phyloP scores from a whole-genome alignment of 495 filamentous ascomycete genomes.

The Viridothelium virens region DNA sequence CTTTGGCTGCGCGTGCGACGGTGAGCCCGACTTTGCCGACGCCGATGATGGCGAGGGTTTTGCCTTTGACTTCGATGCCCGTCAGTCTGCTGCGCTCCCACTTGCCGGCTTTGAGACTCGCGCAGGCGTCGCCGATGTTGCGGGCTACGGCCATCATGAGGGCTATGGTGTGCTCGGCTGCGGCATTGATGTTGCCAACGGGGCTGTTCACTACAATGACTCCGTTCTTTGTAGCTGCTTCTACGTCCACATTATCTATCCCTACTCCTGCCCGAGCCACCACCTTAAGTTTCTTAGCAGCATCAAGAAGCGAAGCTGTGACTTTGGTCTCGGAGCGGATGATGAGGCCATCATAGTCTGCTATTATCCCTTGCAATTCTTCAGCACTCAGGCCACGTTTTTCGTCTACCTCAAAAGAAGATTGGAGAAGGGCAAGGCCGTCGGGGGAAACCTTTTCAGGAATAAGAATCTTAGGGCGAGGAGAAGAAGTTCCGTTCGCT shows the following conservation, averaged over 20 bases:
- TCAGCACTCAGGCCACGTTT: conserved; percentile 47
- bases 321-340: conserved; percentile 68
- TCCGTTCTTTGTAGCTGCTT: conserved; percentile 54
- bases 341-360: conserved; percentile 58
- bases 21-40: conserved; percentile 66
- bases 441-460: conserved; percentile 68
- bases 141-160: conserved; percentile 58
- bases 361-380: conserved; percentile 52
- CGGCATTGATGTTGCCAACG: conserved; percentile 60
- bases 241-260: conserved; percentile 68
- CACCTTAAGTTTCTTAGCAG: conserved; percentile 54
- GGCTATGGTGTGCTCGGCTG: conserved; percentile 56
- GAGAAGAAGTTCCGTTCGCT: conserved; percentile 23
- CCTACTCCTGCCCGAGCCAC: conserved; percentile 69
- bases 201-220: conserved; percentile 67
- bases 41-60: conserved; percentile 59
- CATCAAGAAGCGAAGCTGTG: conserved; percentile 49
- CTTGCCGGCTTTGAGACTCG: conserved; percentile 50
- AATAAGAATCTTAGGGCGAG: conserved; percentile 53
- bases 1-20: conserved; percentile 60
- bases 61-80: conserved; percentile 62
- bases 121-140: conserved; percentile 54
- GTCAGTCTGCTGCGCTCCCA: conserved; percentile 65
- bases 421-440: conserved; percentile 53
- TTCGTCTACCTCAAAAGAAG: conserved; percentile 53